Evolutionary conservation across 1,284 basidiomycete genomes (phyloP), one percentile per base, ranked within the genome.

Genomic region (Ceratobasidium sp.): DNA sequence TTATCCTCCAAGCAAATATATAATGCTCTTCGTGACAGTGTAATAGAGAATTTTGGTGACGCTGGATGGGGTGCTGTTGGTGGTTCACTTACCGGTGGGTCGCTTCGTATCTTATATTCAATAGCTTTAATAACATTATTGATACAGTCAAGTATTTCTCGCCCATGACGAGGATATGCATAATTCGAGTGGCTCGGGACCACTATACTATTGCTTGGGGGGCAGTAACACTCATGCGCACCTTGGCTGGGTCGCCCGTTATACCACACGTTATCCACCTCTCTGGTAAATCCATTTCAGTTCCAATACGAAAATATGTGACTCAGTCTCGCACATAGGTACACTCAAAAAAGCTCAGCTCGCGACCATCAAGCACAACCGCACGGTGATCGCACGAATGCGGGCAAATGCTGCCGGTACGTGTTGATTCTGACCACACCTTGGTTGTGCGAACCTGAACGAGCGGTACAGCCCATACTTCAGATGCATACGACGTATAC

Each of bases 91-190:
- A 88, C 84, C 27, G 89, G 92, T 91, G 68, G 63, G 81, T 83
- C 5, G 27, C 29, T 37, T 73, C 16, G 0, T 3, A 22, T 53
- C 11, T 16, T 59, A 43, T 34, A 41, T 64, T n/a, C 29, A 16
- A n/a, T n/a, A 51, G 31, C n/a, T 46, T 59, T 22, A 11, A 13
- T 74, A 56, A 41, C 22, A 14, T 5, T 27, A 31, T 43, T 54
- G 22, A n/a, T 43, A 39, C 27, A 93, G 92, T 94, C 75, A 94
- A 93, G 81, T 94, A 94, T 79, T 93, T 89, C 79, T 93, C 92
- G 0, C 90, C 91, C 0, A 88, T 85, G 22, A 94, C 92, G 9
- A 88, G 89, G 76, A 83, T 93, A 0, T 92, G 90, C 78, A 93
- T 94, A 78, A 86, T 94, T 58, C 89, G 92, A 31, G 91, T 93